Evolutionary conservation across 2,329 filamentous ascomycete species (phyloP).

Genomic region (Pseudocercospora cruenta): DNA sequence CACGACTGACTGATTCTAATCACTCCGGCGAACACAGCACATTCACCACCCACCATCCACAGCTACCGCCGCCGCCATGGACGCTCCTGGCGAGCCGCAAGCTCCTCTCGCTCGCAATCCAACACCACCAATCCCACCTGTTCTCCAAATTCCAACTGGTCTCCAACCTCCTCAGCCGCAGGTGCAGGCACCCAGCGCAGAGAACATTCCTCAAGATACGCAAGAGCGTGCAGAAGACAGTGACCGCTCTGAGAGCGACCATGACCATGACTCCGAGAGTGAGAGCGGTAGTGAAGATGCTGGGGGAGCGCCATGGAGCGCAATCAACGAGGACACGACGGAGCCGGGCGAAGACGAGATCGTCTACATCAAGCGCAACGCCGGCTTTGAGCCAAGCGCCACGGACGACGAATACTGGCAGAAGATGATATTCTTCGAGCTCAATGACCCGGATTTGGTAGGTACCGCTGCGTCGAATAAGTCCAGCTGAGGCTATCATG

Average conservation of each 20-base stretch:
- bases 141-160: neutral
- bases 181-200: conserved; percentile 3
- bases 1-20: neutral
- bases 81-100: conserved; percentile 3
- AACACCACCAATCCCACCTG: neutral
- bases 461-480: neutral
- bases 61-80: conserved; percentile 1
- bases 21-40: neutral
- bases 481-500: neutral
- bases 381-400: conserved; percentile 55
- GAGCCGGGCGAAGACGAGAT: conserved; percentile 61
- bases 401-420: conserved; percentile 63
- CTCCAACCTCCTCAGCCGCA: neutral
- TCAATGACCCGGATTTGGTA: conserved; percentile 62
- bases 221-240: conserved; percentile 4
- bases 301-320: conserved; percentile 33
- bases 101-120: conserved; percentile 1
- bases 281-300: conserved; percentile 39
- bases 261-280: conserved; percentile 21
- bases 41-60: neutral
- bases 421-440: conserved; percentile 56
- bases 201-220: conserved; percentile 7
- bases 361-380: conserved; percentile 56
- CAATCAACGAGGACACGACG: conserved; percentile 60
- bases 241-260: conserved; percentile 15